A percentile compares a stretch with the other conserved stretches of the same genome.
Conservation (phyloP, 2,329 filamentous ascomycete genomes). For the Colletotrichum liriopes region DNA sequence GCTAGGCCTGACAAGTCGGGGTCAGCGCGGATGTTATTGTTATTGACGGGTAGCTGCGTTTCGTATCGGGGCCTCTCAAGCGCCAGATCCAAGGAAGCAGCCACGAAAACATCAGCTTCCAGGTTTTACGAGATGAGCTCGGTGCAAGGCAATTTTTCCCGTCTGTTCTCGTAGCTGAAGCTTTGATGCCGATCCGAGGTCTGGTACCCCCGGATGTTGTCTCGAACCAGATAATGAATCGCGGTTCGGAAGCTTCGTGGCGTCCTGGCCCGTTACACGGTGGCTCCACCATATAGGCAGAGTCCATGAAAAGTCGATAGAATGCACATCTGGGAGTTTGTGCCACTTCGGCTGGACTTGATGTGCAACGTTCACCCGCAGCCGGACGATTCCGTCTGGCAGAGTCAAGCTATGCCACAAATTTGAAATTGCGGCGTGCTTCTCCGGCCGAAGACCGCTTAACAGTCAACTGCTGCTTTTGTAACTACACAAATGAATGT, state of each 20-base stretch:
- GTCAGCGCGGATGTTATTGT: conserved; percentile 12
- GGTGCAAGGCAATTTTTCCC: background rate
- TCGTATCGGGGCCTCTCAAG: background rate
- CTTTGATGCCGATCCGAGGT: background rate
- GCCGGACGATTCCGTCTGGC: background rate
- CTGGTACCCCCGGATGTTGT: conserved; percentile 7
- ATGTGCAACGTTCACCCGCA: background rate
- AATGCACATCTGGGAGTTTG: background rate
- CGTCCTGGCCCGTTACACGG: background rate
- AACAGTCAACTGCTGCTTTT: background rate
- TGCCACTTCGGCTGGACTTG: background rate
- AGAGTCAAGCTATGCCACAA: background rate
- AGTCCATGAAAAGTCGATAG: background rate
- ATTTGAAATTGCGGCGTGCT: background rate
- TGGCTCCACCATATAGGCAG: background rate
- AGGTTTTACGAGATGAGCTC: background rate
- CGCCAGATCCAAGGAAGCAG: background rate
- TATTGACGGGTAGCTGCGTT: conserved; percentile 17
- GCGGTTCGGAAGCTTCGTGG: background rate
- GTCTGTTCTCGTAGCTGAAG: background rate
- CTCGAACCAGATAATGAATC: conserved; percentile 16
- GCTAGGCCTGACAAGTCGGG: conserved; percentile 11
- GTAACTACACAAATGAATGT: background rate
- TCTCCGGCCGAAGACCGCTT: background rate
- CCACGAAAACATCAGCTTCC: background rate